Percentiles rank a stretch among this genome's conserved stretches.
Evolutionary conservation across 2,329 filamentous ascomycete species (phyloP).

Genomic region (Fusarium pseudoanthophilum): DNA sequence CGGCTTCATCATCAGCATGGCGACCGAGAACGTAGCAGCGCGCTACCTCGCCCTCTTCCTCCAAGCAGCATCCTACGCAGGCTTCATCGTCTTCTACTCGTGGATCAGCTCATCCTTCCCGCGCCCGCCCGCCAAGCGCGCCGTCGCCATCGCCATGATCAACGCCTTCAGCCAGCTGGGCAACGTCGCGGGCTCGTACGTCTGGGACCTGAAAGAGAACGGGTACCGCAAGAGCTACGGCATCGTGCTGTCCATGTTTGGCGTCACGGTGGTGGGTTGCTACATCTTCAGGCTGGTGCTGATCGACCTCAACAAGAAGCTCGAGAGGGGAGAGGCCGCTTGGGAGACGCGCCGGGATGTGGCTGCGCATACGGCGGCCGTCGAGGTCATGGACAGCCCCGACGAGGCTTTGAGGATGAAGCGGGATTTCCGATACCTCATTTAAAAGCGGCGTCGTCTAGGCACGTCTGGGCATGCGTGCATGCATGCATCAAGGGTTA

Average conservation of each 20-base stretch:
- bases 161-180: conserved; percentile 68
- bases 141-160: conserved; percentile 69
- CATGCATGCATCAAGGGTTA: neutral
- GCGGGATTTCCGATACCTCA: conserved; percentile 60
- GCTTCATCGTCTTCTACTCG: conserved; percentile 67
- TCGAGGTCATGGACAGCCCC: conserved; percentile 53
- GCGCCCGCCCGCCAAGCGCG: conserved; percentile 68
- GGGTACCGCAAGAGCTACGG: conserved; percentile 73
- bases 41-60: conserved; percentile 71
- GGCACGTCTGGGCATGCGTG: neutral
- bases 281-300: conserved; percentile 60
- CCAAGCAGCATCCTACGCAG: conserved; percentile 67
- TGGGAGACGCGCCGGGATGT: conserved; percentile 53
- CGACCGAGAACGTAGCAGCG: conserved; percentile 64
- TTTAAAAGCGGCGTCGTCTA: conserved; percentile 45
- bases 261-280: conserved; percentile 65
- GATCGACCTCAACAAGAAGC: conserved; percentile 57
- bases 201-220: conserved; percentile 68
- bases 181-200: conserved; percentile 70
- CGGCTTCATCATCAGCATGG: conserved; percentile 70
- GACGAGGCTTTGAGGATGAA: conserved; percentile 59
- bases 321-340: conserved; percentile 56
- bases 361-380: conserved; percentile 52
- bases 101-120: conserved; percentile 69
- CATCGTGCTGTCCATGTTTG: conserved; percentile 73